Evolutionary conservation across 2,329 filamentous ascomycete genomes (phyloP).

Genomic region (Cytospora piceicola): DNA sequence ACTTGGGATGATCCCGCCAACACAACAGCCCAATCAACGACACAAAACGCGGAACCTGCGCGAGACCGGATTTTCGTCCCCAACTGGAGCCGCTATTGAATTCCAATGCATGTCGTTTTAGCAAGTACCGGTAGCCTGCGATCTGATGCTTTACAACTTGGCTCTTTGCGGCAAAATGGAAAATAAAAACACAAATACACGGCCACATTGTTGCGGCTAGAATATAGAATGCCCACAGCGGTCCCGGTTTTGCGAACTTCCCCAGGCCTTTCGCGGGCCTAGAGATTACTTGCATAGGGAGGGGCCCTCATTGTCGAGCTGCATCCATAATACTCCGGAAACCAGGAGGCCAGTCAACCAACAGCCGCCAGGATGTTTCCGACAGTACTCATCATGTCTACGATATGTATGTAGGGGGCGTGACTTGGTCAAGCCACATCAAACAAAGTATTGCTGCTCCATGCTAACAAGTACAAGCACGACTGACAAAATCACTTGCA

Average conservation of each 20-base stretch:
- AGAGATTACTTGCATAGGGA: conserved; percentile 3
- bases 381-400: conserved; percentile 14
- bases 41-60: conserved; percentile 25
- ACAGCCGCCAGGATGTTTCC: neutral
- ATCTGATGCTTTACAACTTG: conserved; percentile 11
- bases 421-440: conserved; percentile 22
- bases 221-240: neutral
- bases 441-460: conserved; percentile 1
- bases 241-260: neutral
- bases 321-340: conserved; percentile 2
- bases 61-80: conserved; percentile 7
- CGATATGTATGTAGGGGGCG: neutral
- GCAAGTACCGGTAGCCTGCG: conserved; percentile 5
- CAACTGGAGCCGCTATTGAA: conserved; percentile 12
- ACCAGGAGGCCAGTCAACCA: neutral
- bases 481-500: conserved; percentile 4
- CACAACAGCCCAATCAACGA: conserved; percentile 21
- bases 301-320: conserved; percentile 16
- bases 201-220: neutral
- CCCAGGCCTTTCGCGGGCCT: conserved; percentile 18
- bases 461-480: conserved; percentile 14
- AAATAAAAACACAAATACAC: too few relatives aligned
- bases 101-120: conserved; percentile 17
- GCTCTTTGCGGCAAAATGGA: conserved; percentile 7
- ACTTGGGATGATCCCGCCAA: conserved; percentile 17